Conservation (phyloP, 208 protist genomes). For the Leishmania arabica region DNA sequence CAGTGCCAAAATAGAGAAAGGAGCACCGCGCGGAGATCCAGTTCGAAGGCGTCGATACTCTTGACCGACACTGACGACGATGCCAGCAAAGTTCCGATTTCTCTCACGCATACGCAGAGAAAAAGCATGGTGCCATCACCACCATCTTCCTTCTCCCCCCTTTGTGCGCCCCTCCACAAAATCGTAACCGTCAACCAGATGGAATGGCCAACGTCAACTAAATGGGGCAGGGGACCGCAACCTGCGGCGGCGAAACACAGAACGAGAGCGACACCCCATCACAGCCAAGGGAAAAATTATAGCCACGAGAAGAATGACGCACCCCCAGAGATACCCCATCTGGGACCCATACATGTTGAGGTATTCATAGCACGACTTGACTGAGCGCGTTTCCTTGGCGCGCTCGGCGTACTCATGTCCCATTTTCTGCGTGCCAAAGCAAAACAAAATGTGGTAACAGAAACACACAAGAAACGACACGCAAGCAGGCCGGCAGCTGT, state of each 20-base stretch:
- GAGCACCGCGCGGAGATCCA: background rate
- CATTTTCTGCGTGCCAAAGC: background rate
- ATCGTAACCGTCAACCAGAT: background rate
- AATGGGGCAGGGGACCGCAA: slow-evolving; percentile 8
- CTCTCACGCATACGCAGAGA: background rate
- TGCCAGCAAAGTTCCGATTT: background rate
- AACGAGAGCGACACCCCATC: slow-evolving; percentile 31
- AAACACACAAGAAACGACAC: background rate
- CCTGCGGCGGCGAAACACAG: slow-evolving; percentile 20
- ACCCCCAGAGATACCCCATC: slow-evolving; percentile 11
- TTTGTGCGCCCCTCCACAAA: background rate
- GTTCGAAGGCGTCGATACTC: background rate
- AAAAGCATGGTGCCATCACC: background rate
- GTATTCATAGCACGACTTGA: background rate
- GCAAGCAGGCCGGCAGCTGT: background rate
- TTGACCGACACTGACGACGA: background rate
- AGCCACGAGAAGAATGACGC: slow-evolving; percentile 1
- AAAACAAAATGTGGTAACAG: background rate
- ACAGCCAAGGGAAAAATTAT: slow-evolving; percentile 21
- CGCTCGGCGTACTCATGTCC: background rate
- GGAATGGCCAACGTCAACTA: background rate
- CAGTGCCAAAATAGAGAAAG: background rate
- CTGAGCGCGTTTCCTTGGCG: background rate
- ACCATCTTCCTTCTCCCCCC: background rate
- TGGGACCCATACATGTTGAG: background rate